Evolutionary conservation across 2,329 filamentous ascomycete genomes (phyloP), one percentile per base, ranked within the genome.

Genomic region (Reticulascus tulasneorum): DNA sequence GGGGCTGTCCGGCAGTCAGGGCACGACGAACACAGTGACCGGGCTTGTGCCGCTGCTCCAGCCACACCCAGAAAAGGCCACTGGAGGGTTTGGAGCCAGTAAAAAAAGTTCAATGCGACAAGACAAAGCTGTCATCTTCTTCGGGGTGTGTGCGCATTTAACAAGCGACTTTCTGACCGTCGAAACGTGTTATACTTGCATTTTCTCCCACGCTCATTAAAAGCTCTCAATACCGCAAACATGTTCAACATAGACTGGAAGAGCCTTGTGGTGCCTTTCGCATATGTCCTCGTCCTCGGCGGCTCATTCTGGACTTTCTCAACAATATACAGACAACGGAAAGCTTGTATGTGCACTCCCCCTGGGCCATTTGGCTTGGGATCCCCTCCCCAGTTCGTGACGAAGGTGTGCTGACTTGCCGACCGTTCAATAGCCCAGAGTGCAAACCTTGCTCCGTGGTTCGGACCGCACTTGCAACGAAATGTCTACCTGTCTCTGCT

Each of bases 401-500:
- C n/a, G 9, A 19, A 26, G 1, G 1, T 10, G 18, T 37, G 18
- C 28, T 40, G 15, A 40, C 16, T 23, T 18, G 7, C 19, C 28
- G n/a, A 39, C 38, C 11, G 40, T 49, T 40, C 17, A 37, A 37
- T 48, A 89, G 85, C 72, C 47, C 80, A 88, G 67, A 84, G 85
- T 52, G 84, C 87, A 35, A 87, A 86, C 49, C 80, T 98, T 44
- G 88, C 86, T 49, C 89, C 91, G 50, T 98, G 93, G 91, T 98
- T 98, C 64, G 82, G 84, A 17, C 77, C 84, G 34, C 90, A 98
- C 60, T 72, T 94, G 33, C 86, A 93, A 64, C 86, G 91, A 63
- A 90, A 98, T 63, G 79, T 98, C 57, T 98, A 97, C 71, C 79
- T 95, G 42, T 89, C 89, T 28, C 80, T 98, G 25, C 74, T 96